A percentile compares a stretch with the other conserved stretches of the same genome.
phyloP scores from a whole-genome alignment of 2,329 filamentous ascomycete species.

The Mycogone perniciosa region DNA sequence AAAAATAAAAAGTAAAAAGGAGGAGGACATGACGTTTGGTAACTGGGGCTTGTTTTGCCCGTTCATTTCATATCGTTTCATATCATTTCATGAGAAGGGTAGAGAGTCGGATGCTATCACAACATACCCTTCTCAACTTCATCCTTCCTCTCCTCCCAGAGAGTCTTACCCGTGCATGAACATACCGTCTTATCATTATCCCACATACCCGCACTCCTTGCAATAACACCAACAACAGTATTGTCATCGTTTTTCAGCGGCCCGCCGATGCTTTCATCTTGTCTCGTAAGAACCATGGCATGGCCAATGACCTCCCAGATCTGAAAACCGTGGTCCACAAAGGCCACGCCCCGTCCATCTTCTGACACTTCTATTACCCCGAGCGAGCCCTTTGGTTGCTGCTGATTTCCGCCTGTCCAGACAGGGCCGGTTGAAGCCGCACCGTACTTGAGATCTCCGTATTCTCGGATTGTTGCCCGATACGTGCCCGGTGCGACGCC shows the following conservation, averaged over 20 bases:
- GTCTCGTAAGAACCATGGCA: constrained; percentile 75
- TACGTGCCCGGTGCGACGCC: constrained; percentile 79
- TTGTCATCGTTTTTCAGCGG: constrained; percentile 69
- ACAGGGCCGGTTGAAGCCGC: constrained; percentile 76
- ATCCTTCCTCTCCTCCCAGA: constrained; percentile 94
- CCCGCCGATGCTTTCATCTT: constrained; percentile 38
- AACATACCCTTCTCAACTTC: constrained; percentile 88
- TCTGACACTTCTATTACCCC: constrained; percentile 70
- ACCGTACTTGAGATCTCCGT: constrained; percentile 78
- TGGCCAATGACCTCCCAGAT: constrained; percentile 96
- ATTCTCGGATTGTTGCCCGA: constrained; percentile 75
- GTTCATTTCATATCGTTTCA: neutral
- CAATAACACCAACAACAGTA: constrained; percentile 88
- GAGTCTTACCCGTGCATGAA: constrained; percentile 93
- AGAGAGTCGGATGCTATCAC: constrained; percentile 36
- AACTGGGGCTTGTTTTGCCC: neutral
- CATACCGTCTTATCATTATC: constrained; percentile 98
- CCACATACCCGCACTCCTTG: constrained; percentile 94
- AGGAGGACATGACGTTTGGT: no score
- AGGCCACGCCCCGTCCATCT: constrained; percentile 70
- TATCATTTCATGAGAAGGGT: neutral
- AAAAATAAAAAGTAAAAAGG: no score
- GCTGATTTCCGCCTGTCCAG: constrained; percentile 56
- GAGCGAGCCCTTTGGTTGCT: constrained; percentile 48
- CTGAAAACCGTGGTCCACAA: constrained; percentile 74